These are phyloP conservation scores for Populus tomentosa DNA, from an alignment of 441 rosid species.

Conservation along the genomic window DNA sequence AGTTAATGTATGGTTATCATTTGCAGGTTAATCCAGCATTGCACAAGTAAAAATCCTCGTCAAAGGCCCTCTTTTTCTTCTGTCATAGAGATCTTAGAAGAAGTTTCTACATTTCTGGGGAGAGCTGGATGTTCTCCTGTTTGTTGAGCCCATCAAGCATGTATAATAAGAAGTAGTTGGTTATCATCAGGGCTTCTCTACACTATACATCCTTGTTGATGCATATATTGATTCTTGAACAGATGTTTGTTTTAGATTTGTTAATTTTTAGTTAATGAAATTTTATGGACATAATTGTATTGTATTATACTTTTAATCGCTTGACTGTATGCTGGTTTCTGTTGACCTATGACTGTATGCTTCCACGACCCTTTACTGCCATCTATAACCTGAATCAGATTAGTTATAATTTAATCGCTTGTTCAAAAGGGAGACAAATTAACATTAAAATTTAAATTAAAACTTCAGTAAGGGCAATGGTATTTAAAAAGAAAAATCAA, in stretches of 20 bases:
- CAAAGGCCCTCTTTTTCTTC: conserved; percentile 28
- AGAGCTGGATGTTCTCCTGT: conserved; percentile 27
- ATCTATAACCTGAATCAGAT: conserved; percentile 38
- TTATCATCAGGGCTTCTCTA: no score
- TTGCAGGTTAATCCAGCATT: conserved; percentile 35
- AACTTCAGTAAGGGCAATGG: neutral
- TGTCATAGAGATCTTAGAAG: conserved; percentile 39
- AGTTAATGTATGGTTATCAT: neutral
- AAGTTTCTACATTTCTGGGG: conserved; percentile 22
- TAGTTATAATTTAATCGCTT: neutral
- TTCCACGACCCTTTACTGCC: conserved; percentile 49
- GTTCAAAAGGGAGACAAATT: neutral
- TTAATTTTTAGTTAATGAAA: no score
- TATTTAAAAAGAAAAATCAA: neutral
- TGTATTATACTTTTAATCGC: no score
- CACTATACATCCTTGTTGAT: no score
- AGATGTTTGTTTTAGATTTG: no score
- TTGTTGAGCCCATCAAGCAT: conserved; percentile 8
- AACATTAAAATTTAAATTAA: neutral
- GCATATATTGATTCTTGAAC: no score
- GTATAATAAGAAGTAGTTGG: no score
- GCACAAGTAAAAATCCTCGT: conserved; percentile 29
- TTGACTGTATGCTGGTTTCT: conserved; percentile 34
- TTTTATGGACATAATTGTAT: no score
- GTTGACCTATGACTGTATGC: conserved; percentile 62